These are phyloP conservation scores for Trametes coccinea DNA, from an alignment of 768 basidiomycete species.

Conservation along the genomic window DNA sequence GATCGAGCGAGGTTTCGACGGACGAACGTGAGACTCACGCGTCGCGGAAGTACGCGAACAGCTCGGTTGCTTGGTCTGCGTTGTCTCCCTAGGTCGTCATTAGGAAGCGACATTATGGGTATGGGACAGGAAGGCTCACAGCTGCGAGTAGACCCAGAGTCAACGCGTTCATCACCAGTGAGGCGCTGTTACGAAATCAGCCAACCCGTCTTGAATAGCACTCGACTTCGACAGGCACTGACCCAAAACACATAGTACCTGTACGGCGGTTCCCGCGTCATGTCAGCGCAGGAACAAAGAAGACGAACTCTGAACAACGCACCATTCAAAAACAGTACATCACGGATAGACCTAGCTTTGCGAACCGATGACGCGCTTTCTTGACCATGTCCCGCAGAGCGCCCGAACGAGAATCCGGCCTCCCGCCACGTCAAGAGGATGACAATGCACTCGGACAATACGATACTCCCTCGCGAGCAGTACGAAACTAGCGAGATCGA, in stretches of 20 bases:
- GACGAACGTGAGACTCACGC: not conserved
- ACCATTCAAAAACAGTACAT: not conserved
- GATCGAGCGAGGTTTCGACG: not conserved
- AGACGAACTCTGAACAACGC: too few relatives aligned
- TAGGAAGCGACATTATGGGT: not conserved
- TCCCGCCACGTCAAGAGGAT: not conserved
- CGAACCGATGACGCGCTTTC: not conserved
- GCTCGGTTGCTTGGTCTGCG: not conserved
- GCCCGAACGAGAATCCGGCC: not conserved
- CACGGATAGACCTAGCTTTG: not conserved
- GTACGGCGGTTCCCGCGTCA: too few relatives aligned
- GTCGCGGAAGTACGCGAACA: slow-evolving; percentile 2
- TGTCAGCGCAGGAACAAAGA: too few relatives aligned
- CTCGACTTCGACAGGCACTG: not conserved
- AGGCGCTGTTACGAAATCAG: not conserved
- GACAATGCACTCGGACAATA: not conserved
- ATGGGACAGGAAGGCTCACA: not conserved
- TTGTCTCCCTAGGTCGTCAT: not conserved
- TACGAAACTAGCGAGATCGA: not conserved
- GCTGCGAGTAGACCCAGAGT: not conserved
- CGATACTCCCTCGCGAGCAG: not conserved
- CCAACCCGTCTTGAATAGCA: too few relatives aligned
- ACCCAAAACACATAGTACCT: slow-evolving; percentile 1
- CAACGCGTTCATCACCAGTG: not conserved
- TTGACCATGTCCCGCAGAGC: not conserved